phyloP scores from a whole-genome alignment of 2,329 filamentous ascomycete species.

The Paracamarosporium sp. region DNA sequence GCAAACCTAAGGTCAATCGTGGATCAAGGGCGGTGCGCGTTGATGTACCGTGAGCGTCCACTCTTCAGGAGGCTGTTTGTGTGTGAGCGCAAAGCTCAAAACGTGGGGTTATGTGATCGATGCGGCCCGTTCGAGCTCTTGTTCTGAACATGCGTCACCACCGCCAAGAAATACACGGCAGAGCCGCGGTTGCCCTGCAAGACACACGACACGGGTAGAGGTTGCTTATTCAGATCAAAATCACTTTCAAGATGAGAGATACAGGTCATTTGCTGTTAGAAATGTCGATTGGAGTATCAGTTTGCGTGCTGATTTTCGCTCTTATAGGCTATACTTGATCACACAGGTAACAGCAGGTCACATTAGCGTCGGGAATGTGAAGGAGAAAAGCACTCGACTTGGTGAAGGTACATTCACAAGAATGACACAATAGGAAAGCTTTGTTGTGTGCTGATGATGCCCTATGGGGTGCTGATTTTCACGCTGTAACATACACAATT shows the following conservation, averaged over 20 bases:
- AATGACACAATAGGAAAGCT: not conserved
- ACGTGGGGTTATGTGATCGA: not conserved
- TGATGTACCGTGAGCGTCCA: conserved; percentile 23
- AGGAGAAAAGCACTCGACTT: too few relatives aligned
- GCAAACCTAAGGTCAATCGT: conserved; percentile 1
- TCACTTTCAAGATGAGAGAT: not conserved
- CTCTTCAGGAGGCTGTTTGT: conserved; percentile 6
- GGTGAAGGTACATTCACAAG: not conserved
- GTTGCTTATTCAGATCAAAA: not conserved
- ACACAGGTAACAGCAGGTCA: too few relatives aligned
- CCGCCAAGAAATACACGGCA: conserved; percentile 1
- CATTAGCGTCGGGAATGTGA: too few relatives aligned
- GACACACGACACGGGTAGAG: not conserved
- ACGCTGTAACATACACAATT: conserved; percentile 45
- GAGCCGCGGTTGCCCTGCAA: not conserved
- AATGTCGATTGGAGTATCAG: too few relatives aligned
- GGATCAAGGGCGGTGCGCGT: not conserved
- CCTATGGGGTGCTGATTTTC: conserved; percentile 28
- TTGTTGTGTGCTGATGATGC: not conserved
- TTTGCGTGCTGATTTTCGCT: not conserved
- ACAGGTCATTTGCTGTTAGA: not conserved
- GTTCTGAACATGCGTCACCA: conserved; percentile 2
- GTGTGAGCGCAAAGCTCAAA: not conserved
- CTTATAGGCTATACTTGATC: not conserved
- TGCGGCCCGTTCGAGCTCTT: not conserved